Conservation (phyloP, 768 basidiomycete species). For the Suillus paluster region DNA sequence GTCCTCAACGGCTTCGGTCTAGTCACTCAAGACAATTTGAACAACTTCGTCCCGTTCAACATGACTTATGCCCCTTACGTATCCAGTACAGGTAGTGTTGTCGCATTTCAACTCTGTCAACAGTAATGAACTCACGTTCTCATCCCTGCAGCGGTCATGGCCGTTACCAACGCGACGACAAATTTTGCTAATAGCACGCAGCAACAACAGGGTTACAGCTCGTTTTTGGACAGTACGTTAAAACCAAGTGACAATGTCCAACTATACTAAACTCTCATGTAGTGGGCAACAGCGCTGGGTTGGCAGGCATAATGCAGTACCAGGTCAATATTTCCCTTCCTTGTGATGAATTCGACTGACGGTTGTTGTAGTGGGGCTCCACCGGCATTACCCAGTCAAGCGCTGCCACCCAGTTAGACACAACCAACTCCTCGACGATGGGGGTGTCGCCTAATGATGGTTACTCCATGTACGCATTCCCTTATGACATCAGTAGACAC, state of each 20-base stretch:
- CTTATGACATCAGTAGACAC: neutral
- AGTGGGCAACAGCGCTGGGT: constrained; percentile 47
- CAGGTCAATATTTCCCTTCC: constrained; percentile 21
- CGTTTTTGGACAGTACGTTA: constrained; percentile 55
- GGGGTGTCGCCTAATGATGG: constrained; percentile 68
- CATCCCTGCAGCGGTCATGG: constrained; percentile 19
- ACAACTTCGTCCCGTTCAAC: constrained; percentile 67
- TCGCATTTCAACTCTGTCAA: neutral
- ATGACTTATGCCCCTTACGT: constrained; percentile 46
- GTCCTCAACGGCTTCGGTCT: constrained; percentile 62
- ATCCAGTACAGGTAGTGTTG: constrained; percentile 30
- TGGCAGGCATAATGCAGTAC: constrained; percentile 30
- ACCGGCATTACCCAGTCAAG: constrained; percentile 52
- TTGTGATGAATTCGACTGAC: neutral
- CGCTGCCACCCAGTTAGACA: constrained; percentile 42
- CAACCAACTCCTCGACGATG: constrained; percentile 40
- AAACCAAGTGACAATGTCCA: neutral
- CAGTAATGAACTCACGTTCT: constrained; percentile 5
- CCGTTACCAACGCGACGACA: constrained; percentile 32
- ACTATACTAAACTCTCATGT: constrained; percentile 1
- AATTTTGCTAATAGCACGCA: constrained; percentile 58
- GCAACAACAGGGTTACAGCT: constrained; percentile 53
- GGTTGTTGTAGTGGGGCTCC: constrained; percentile 49
- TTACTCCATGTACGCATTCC: constrained; percentile 45
- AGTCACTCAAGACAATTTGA: constrained; percentile 56